Percentiles rank a stretch among this genome's conserved stretches.
Conservation (phyloP, 805 yeast species). For the Candida sphagnicola region DNA sequence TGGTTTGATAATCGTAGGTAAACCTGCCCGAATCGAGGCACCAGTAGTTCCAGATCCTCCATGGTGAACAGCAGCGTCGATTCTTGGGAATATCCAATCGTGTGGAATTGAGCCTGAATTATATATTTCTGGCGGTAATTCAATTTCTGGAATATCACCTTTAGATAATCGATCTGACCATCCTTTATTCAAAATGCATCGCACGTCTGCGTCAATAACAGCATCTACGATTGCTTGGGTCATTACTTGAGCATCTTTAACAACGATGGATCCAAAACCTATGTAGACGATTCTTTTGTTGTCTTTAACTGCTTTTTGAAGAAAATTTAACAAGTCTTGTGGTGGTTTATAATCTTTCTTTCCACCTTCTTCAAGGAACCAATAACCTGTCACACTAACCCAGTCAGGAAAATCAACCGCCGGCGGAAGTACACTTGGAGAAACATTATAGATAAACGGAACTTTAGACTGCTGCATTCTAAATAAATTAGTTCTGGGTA, state of each 20-base stretch:
- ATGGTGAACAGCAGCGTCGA: conserved; percentile 95
- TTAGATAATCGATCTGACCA: conserved; percentile 78
- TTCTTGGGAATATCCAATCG: conserved; percentile 86
- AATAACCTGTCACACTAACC: conserved; percentile 94
- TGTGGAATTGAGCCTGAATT: conserved; percentile 79
- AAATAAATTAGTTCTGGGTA: conserved; percentile 68
- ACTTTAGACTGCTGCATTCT: conserved; percentile 70
- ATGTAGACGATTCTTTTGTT: conserved; percentile 77
- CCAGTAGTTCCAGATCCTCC: conserved; percentile 98
- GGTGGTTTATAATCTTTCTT: conserved; percentile 56
- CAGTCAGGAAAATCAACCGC: conserved; percentile 92
- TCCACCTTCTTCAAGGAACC: conserved; percentile 78
- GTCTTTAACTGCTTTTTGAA: conserved; percentile 54
- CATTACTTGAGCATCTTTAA: conserved; percentile 71
- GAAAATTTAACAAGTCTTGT: conserved; percentile 51
- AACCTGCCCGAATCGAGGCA: conserved; percentile 78
- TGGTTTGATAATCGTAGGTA: conserved; percentile 89
- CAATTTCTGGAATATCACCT: conserved; percentile 31
- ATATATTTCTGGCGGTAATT: conserved; percentile 63
- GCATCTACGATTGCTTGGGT: conserved; percentile 78
- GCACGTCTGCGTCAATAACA: conserved; percentile 72
- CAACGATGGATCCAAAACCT: conserved; percentile 96
- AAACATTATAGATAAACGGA: conserved; percentile 85
- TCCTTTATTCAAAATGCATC: conserved; percentile 87
- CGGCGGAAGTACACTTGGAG: conserved; percentile 87